These are phyloP conservation scores for Saprolegnia parasitica DNA, from an alignment of 352 stramenopile genomes.

Conservation along the genomic window DNA sequence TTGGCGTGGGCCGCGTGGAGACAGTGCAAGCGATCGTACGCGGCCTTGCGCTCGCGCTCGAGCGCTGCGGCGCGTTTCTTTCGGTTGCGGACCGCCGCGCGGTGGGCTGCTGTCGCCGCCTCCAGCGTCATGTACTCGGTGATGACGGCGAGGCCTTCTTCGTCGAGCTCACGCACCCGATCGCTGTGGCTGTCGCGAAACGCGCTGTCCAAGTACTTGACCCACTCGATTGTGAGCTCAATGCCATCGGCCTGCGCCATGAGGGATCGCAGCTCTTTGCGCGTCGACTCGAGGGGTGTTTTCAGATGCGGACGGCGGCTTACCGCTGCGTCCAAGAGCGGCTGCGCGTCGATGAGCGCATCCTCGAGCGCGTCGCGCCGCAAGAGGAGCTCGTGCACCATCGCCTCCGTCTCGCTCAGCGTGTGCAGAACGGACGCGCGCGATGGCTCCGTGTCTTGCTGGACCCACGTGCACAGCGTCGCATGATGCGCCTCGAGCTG, in stretches of 20 bases:
- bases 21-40: neutral
- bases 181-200: slow-evolving; percentile 21
- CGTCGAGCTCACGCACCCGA: neutral
- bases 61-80: neutral
- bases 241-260: neutral
- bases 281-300: neutral
- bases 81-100: neutral
- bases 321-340: neutral
- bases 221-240: neutral
- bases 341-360: neutral
- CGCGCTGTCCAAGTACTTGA: slow-evolving; percentile 4
- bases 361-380: neutral
- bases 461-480: too few species aligned
- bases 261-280: neutral
- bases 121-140: neutral
- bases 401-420: slow-evolving; percentile 1
- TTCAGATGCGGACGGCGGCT: too few species aligned
- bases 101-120: neutral
- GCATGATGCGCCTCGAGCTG: too few species aligned
- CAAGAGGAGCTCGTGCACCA: neutral
- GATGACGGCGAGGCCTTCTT: neutral
- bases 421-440: neutral
- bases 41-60: too few species aligned
- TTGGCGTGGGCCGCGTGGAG: neutral
- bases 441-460: neutral